These are phyloP conservation scores for Aphanomyces invadans DNA, from an alignment of 352 stramenopile species.

Conservation along the genomic window DNA sequence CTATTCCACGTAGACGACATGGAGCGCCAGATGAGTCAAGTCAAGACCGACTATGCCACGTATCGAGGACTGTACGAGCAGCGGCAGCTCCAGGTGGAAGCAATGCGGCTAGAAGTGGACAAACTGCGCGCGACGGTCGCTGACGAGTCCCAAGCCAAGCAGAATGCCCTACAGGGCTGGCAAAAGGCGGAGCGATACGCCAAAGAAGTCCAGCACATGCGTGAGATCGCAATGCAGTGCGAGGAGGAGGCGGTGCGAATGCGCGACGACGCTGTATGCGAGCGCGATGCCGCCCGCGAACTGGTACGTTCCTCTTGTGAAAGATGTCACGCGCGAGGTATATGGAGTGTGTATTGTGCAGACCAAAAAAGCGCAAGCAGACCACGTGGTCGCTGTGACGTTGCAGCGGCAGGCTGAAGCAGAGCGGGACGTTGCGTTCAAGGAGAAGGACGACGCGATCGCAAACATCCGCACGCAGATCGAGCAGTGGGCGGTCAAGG, in stretches of 20 bases:
- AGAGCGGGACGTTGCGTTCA: slow-evolving; percentile 36
- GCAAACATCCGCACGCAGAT: slow-evolving; percentile 35
- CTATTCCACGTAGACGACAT: slow-evolving; percentile 20
- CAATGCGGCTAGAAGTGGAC: slow-evolving; percentile 15
- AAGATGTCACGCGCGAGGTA: too few species aligned
- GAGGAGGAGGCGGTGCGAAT: slow-evolving; percentile 43
- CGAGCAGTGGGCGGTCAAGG: slow-evolving; percentile 37
- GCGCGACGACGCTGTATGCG: slow-evolving; percentile 42
- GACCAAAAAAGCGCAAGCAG: slow-evolving; percentile 35
- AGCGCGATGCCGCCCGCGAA: slow-evolving; percentile 39
- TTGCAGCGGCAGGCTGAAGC: slow-evolving; percentile 37
- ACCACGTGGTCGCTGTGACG: slow-evolving; percentile 43
- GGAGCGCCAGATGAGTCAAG: slow-evolving; percentile 3
- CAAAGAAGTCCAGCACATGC: slow-evolving; percentile 34
- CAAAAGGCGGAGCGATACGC: slow-evolving; percentile 38
- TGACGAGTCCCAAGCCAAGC: slow-evolving; percentile 25
- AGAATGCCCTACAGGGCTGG: slow-evolving; percentile 47
- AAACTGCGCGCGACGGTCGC: not conserved
- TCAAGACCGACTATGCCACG: slow-evolving; percentile 14
- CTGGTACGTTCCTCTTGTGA: slow-evolving; percentile 21
- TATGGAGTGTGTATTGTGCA: not conserved
- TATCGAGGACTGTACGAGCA: slow-evolving; percentile 19
- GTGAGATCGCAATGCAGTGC: slow-evolving; percentile 36
- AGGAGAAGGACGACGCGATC: slow-evolving; percentile 32
- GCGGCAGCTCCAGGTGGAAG: slow-evolving; percentile 6